A percentile compares a stretch with the other conserved stretches of the same genome.
Conservation (phyloP, 208 protist species). For the Zelonia costaricensis region DNA sequence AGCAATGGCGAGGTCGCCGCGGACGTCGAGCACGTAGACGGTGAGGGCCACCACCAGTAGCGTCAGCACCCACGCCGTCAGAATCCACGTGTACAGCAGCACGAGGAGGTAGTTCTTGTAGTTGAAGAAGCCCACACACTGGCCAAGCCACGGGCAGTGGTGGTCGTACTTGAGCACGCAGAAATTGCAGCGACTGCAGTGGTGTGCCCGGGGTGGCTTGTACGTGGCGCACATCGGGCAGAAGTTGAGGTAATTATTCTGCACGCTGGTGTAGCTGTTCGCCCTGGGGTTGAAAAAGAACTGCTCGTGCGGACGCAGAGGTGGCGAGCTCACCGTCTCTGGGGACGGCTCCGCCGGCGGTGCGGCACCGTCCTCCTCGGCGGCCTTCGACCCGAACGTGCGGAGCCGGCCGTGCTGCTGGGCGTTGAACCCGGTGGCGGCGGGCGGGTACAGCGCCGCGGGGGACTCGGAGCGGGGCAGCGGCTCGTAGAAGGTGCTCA, state of each 20-base stretch:
- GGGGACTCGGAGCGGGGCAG: conserved; percentile 24
- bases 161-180: conserved; percentile 94
- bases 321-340: not conserved
- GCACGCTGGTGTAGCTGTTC: conserved; percentile 64
- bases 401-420: conserved; percentile 29
- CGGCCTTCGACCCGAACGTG: conserved; percentile 9
- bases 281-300: conserved; percentile 63
- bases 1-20: not conserved
- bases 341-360: not conserved
- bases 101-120: conserved; percentile 91
- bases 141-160: conserved; percentile 93
- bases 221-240: conserved; percentile 86
- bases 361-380: not conserved
- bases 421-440: conserved; percentile 7
- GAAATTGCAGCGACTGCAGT: conserved; percentile 88
- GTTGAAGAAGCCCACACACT: conserved; percentile 93
- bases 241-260: conserved; percentile 62
- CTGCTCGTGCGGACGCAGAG: conserved; percentile 23
- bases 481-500: conserved; percentile 66
- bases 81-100: conserved; percentile 75
- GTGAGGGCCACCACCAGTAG: conserved; percentile 48
- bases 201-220: conserved; percentile 86
- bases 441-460: conserved; percentile 22
- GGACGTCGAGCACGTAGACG: conserved; percentile 23
- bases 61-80: conserved; percentile 64